Evolutionary conservation across 176 grass and related monocot genomes (phyloP).

Genomic region (Musa troglodytarum): DNA sequence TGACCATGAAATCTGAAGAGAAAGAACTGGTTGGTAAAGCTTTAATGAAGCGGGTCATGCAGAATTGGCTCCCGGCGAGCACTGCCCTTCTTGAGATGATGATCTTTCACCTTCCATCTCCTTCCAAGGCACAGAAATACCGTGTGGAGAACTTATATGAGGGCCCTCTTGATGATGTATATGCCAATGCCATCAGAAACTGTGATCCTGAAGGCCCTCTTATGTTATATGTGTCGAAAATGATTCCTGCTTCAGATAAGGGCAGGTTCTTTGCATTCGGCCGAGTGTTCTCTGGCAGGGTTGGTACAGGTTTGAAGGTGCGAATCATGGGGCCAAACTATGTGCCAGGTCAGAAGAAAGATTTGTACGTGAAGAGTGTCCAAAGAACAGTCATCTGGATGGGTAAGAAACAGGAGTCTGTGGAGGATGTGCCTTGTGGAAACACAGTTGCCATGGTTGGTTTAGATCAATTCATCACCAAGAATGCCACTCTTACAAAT

Average conservation of each 20-base stretch:
- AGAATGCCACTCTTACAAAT: neutral
- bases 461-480: neutral
- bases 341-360: conserved; percentile 1
- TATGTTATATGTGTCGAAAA: neutral
- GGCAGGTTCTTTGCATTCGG: conserved; percentile 4
- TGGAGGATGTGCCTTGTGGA: conserved; percentile 10
- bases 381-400: conserved; percentile 10
- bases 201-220: neutral
- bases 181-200: conserved; percentile 2
- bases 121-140: neutral
- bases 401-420: conserved; percentile 14
- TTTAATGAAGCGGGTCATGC: neutral
- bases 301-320: neutral
- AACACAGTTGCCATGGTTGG: neutral
- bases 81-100: neutral
- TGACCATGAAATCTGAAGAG: neutral
- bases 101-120: conserved; percentile 1
- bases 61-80: neutral
- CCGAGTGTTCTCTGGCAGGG: neutral
- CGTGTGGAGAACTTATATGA: conserved; percentile 8
- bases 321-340: neutral
- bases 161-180: neutral
- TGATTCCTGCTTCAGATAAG: neutral
- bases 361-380: neutral
- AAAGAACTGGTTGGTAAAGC: neutral